Evolutionary conservation across 352 stramenopile species (phyloP), one percentile per base, ranked within the genome.

Genomic region (Pythium rhizo-oryzae): DNA sequence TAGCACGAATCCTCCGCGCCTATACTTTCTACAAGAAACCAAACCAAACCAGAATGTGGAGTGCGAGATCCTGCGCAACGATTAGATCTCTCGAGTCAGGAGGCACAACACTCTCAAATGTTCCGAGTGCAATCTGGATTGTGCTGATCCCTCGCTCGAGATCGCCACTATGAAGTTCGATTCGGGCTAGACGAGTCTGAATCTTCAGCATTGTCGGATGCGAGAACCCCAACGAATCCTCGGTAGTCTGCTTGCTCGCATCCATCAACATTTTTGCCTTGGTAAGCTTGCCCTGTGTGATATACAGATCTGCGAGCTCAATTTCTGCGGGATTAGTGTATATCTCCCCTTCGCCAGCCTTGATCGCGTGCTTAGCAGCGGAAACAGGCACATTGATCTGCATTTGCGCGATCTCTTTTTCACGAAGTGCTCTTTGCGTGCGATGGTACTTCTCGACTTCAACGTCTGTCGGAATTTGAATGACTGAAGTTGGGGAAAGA

Each of bases 121-220:
- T 53, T 61, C 12, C 59, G 33, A 59, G 67, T 24, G 59, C 72
- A 71, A 47, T 55, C 41, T 16, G 67, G 54, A 70, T 70, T 35
- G 8, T 78, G 1, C 19, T 24, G 0, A 62, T 7, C 33, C 59
- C 54, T 30, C 23, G 47, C 19, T 61, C 64, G 13, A 76, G 41
- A 25, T 76, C 54, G 24, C 65, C 69, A 43, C n/a, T 55, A 11
- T 59, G 44, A 19, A 67, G 43, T 9, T 69, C 53, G 25, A 74
- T 56, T 30, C 64, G 71, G 1, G 77, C 80, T 11, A 81, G 72
- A 9, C 65, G 71, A 9, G 87, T 77, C 9, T 79, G 61, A 25
- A 92, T 73, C 56, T 90, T 87, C 35, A 92, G 64, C 67, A 87
- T 81, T 6, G 81, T 81, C 11, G 82, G 79, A 55, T 91, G 82